Evolutionary conservation across 805 yeast species (phyloP).

Genomic region (Ogataea allantospora): DNA sequence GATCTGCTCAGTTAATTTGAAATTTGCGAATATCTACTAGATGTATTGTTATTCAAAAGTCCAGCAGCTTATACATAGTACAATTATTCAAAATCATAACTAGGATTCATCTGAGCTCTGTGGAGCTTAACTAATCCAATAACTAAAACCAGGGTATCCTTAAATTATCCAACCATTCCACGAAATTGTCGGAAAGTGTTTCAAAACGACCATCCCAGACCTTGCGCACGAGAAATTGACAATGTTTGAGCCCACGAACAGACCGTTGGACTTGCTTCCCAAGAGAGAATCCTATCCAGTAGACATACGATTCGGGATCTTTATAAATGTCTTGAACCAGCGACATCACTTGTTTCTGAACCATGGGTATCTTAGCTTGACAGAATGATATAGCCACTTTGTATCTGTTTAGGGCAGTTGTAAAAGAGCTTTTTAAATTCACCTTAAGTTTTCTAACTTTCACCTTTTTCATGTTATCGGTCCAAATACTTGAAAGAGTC

Average conservation of each 20-base stretch:
- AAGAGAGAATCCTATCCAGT: background rate
- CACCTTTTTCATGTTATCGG: background rate
- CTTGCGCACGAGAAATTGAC: background rate
- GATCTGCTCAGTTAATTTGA: slow-evolving; percentile 13
- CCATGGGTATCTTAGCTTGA: background rate
- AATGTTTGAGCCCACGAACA: background rate
- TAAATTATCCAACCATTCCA: slow-evolving; percentile 2
- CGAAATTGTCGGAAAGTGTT: background rate
- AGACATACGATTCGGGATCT: background rate
- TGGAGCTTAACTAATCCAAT: background rate
- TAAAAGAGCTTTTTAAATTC: too few species aligned
- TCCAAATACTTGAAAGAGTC: background rate
- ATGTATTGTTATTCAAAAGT: slow-evolving; percentile 8
- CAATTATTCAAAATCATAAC: slow-evolving; percentile 12
- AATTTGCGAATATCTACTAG: slow-evolving; percentile 1
- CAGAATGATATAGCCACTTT: background rate
- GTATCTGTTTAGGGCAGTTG: background rate
- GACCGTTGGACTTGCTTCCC: background rate
- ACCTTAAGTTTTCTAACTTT: background rate
- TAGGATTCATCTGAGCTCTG: slow-evolving; percentile 4
- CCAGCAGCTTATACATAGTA: slow-evolving; percentile 15
- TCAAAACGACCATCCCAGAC: background rate
- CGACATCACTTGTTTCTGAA: background rate
- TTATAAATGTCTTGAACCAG: background rate
- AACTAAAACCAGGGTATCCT: slow-evolving; percentile 11